Conservation (phyloP, 345 rosid genomes). For the Arabidopsis arenosa region DNA sequence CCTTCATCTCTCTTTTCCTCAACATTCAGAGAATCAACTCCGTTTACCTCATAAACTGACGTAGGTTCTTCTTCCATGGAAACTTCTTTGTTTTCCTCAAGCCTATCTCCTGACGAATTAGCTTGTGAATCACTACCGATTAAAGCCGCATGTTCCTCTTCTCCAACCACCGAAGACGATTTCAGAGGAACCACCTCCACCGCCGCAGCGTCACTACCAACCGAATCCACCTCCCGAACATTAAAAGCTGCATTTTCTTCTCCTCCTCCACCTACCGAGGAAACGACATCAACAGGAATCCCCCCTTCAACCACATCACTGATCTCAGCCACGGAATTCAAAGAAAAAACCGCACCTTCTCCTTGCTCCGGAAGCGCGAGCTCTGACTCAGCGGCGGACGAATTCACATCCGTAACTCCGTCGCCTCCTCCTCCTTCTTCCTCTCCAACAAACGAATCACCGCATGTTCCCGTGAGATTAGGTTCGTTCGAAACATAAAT, state of each 20-base stretch:
- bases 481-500: slow-evolving; percentile 21
- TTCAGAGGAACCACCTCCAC: slow-evolving; percentile 17
- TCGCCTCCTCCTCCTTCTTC: slow-evolving; percentile 12
- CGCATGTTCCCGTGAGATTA: slow-evolving; percentile 10
- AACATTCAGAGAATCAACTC: neutral
- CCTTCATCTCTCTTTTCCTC: slow-evolving; percentile 33
- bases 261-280: slow-evolving; percentile 38
- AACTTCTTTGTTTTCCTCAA: slow-evolving; percentile 28
- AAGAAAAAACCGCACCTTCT: neutral
- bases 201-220: slow-evolving; percentile 8
- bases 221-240: slow-evolving; percentile 29
- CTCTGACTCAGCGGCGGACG: slow-evolving; percentile 1
- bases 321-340: slow-evolving; percentile 30
- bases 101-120: slow-evolving; percentile 5
- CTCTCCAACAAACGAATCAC: slow-evolving; percentile 15
- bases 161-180: slow-evolving; percentile 18
- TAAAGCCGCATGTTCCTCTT: slow-evolving; percentile 32
- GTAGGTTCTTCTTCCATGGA: slow-evolving; percentile 26
- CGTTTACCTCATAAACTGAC: slow-evolving; percentile 23
- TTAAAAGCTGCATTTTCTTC: slow-evolving; percentile 28
- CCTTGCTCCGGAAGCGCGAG: slow-evolving; percentile 15
- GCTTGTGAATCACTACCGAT: slow-evolving; percentile 21
- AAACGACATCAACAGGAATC: slow-evolving; percentile 2
- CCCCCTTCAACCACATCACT: slow-evolving; percentile 26
- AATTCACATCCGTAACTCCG: slow-evolving; percentile 22